Evolutionary conservation across 2,329 filamentous ascomycete species (phyloP), one percentile per base, ranked within the genome.

Genomic region (Calonectria henricotiae): DNA sequence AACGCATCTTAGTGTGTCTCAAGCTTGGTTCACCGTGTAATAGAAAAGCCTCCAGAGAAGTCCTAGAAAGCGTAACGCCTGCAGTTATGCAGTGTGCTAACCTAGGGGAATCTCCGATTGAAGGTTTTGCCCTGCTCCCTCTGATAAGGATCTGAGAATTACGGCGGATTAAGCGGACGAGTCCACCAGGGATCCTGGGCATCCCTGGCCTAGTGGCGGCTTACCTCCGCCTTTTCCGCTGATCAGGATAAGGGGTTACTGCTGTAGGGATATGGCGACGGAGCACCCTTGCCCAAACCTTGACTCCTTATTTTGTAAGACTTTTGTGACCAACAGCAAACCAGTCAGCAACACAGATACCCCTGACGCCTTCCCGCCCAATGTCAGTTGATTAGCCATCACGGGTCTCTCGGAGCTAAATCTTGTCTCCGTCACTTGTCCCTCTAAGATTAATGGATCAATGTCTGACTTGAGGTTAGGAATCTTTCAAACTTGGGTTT

Each of bases 151-250:
- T 43, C 41, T n/a, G 2, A n/a, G n/a, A 8, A 7, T 43, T 20
- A 46, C n/a, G 43, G 43, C 43, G 43, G 43, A 46, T 20, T 23
- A 23, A 8, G 43, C 43, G 20, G 43, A 4, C 7, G n/a, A 12
- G 5, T 5, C 7, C 20, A 5, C 2, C 12, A 3, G n/a, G n/a
- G 8, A 11, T 23, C 20, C 43, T 12, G 1, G n/a, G 8, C 43
- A 46, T 23, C 4, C n/a, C 9, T 9, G 2, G 6, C 43, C 20
- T 12, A 9, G 43, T 20, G 43, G 51, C 32, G 35, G 51, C 35
- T 25, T 12, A 39, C 32, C 5, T 39, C 51, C 51, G 51, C 51
- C 32, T 58, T 58, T 58, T 17, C 32, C 51, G 32, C 51, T 32
- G 2, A 15, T 37, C 32, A 11, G 12, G 32, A 23, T 9, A 2